These are phyloP conservation scores for Pilatotrama ljubarskyi DNA, from an alignment of 768 basidiomycete species.

Conservation along the genomic window DNA sequence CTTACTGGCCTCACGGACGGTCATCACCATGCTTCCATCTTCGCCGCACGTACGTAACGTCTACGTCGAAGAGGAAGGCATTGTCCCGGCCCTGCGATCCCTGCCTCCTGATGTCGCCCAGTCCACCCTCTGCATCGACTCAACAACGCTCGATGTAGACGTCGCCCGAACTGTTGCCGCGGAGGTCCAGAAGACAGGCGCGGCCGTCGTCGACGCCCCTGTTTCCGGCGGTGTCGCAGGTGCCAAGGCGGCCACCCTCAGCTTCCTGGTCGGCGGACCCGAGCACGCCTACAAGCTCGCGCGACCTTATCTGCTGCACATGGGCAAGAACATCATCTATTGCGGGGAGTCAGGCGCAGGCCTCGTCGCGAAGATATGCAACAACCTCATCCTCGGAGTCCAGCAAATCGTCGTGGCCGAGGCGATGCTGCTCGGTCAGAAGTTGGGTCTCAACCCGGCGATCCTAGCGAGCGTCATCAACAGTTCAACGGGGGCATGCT, in stretches of 20 bases:
- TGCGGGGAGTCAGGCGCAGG: constrained; percentile 84
- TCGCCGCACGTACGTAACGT: constrained; percentile 84
- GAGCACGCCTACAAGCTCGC: constrained; percentile 56
- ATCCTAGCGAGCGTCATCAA: constrained; percentile 84
- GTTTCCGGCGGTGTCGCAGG: constrained; percentile 92
- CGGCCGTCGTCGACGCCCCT: constrained; percentile 87
- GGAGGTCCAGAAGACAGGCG: constrained; percentile 54
- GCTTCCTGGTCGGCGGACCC: constrained; percentile 89
- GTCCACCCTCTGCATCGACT: constrained; percentile 78
- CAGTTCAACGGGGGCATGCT: constrained; percentile 80
- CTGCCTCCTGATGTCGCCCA: constrained; percentile 39
- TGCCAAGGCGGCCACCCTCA: constrained; percentile 82
- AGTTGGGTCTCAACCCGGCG: constrained; percentile 74
- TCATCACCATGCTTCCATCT: constrained; percentile 92
- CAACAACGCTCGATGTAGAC: constrained; percentile 84
- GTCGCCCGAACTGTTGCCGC: constrained; percentile 67
- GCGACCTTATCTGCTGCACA: constrained; percentile 59
- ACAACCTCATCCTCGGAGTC: constrained; percentile 58
- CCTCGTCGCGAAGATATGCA: constrained; percentile 88
- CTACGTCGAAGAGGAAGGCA: constrained; percentile 60
- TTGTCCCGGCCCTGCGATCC: constrained; percentile 61
- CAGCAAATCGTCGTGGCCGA: constrained; percentile 85
- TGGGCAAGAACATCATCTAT: constrained; percentile 83
- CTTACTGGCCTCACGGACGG: constrained; percentile 56
- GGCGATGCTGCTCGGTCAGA: constrained; percentile 85